These are phyloP conservation scores for Cinnamomum chago DNA, from an alignment of 164 flowering plant genomes.

Conservation along the genomic window DNA sequence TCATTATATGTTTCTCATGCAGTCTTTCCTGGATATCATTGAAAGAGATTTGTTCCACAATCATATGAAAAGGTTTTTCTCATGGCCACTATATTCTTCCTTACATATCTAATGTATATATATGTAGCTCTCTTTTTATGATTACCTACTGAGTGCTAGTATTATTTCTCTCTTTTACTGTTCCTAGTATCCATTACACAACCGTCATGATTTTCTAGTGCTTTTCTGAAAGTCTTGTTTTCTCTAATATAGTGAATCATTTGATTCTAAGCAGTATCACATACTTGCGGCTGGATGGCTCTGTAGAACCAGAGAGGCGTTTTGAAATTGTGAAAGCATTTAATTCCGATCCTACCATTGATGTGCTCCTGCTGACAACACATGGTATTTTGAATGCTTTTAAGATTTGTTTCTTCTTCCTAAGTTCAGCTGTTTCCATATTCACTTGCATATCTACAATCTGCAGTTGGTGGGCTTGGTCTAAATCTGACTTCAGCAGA, in stretches of 20 bases:
- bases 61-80: slow-evolving; percentile 77
- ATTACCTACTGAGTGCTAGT: background rate
- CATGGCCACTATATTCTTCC: background rate
- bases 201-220: background rate
- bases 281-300: slow-evolving; percentile 93
- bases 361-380: slow-evolving; percentile 87
- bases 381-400: slow-evolving; percentile 49
- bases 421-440: background rate
- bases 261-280: slow-evolving; percentile 59
- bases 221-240: background rate
- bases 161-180: background rate
- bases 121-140: background rate
- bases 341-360: slow-evolving; percentile 98
- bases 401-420: slow-evolving; percentile 13
- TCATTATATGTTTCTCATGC: slow-evolving; percentile 16
- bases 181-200: background rate
- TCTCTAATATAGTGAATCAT: background rate
- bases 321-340: slow-evolving; percentile 96
- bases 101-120: background rate
- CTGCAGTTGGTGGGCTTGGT: slow-evolving; percentile 97
- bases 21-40: slow-evolving; percentile 92
- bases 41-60: slow-evolving; percentile 87
- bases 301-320: slow-evolving; percentile 86
- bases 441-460: slow-evolving; percentile 6
- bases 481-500: slow-evolving; percentile 97